Conservation (phyloP, 441 rosid species). For the Syzygium syzygioides region DNA sequence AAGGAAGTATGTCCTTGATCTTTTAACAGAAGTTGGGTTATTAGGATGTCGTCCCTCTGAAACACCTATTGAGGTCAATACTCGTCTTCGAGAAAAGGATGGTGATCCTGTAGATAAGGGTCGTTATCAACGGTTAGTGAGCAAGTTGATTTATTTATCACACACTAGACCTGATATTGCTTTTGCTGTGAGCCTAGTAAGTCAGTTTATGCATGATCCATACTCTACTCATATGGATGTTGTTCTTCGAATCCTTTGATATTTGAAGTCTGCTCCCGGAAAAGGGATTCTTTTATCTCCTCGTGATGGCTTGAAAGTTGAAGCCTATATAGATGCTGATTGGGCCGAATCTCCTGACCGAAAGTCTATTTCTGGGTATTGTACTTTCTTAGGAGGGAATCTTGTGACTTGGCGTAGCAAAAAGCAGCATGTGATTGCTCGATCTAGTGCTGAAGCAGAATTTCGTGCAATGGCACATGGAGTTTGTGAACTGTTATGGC, state of each 20-base stretch:
- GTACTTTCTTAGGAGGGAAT: not conserved
- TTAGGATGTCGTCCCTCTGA: not conserved
- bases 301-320: not conserved
- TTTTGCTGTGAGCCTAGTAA: not conserved
- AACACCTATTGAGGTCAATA: not conserved
- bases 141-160: not conserved
- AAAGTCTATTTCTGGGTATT: not conserved
- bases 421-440: not conserved
- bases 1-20: not conserved
- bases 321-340: not conserved
- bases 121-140: not conserved
- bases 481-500: not conserved
- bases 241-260: rapidly evolving
- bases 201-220: not conserved
- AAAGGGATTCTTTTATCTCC: not conserved
- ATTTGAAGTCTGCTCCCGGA: not conserved
- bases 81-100: not conserved
- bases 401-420: not conserved
- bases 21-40: not conserved
- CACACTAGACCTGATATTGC: not conserved
- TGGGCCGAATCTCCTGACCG: rapidly evolving
- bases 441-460: not conserved
- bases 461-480: not conserved
- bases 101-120: not conserved
- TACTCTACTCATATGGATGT: not conserved